Conservation (phyloP, 176 grass and related monocot species). For the Musa itinerans region DNA sequence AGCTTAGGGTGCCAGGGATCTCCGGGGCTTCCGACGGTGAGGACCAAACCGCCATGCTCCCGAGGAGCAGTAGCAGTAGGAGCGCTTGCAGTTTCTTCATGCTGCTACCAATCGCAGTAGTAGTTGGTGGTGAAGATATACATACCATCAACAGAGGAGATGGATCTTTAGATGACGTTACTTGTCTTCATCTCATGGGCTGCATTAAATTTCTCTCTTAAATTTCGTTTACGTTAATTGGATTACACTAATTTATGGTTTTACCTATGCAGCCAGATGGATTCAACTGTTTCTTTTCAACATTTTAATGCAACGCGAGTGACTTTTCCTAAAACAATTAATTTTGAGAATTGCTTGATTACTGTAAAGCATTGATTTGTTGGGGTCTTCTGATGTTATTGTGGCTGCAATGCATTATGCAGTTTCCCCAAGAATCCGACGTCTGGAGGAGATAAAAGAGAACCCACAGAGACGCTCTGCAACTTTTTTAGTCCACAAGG, state of each 20-base stretch:
- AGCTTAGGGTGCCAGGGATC: neutral
- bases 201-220: too few relatives aligned
- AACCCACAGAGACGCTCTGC: conserved; percentile 16
- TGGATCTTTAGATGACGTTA: neutral
- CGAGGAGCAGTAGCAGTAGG: neutral
- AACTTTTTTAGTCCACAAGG: conserved; percentile 16
- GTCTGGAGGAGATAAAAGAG: neutral
- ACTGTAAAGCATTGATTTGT: too few relatives aligned
- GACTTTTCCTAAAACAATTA: too few relatives aligned
- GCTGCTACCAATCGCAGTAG: neutral
- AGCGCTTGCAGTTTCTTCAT: neutral
- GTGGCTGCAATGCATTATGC: conserved; percentile 2
- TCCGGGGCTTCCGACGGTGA: neutral
- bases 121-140: neutral
- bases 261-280: conserved; percentile 4
- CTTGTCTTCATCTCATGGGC: neutral
- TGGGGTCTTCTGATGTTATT: too few relatives aligned
- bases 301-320: conserved; percentile 19
- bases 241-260: too few relatives aligned
- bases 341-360: too few relatives aligned
- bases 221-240: too few relatives aligned
- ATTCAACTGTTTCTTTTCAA: conserved; percentile 14
- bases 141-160: too few relatives aligned
- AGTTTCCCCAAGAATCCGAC: conserved; percentile 7
- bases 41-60: neutral